A percentile compares a stretch with the other conserved stretches of the same genome.
Conservation (phyloP, 805 yeast species). For the Candida jianshihensis region DNA sequence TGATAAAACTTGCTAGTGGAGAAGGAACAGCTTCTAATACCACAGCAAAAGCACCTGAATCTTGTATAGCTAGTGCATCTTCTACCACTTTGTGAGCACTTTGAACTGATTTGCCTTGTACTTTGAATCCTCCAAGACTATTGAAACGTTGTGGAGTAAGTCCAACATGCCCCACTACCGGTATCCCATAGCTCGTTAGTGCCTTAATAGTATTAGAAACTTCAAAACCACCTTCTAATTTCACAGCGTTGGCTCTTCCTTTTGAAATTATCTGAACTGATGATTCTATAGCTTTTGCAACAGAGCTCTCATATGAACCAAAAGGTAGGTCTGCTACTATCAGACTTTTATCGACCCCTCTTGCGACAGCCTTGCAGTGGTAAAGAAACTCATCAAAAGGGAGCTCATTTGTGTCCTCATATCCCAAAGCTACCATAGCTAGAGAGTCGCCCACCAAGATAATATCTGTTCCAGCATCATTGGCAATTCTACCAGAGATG, state of each 20-base stretch:
- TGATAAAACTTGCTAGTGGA: constrained; percentile 56
- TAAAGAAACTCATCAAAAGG: constrained; percentile 74
- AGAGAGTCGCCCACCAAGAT: constrained; percentile 86
- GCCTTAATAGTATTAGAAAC: constrained; percentile 45
- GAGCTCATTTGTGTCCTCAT: constrained; percentile 66
- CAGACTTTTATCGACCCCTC: constrained; percentile 63
- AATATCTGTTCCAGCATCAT: constrained; percentile 58
- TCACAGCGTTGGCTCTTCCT: constrained; percentile 62
- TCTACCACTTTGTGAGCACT: constrained; percentile 51
- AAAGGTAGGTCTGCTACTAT: constrained; percentile 84
- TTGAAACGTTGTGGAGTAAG: constrained; percentile 84
- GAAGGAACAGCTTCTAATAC: constrained; percentile 86
- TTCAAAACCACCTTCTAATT: constrained; percentile 75
- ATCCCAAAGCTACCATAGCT: constrained; percentile 88
- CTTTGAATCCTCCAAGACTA: constrained; percentile 77
- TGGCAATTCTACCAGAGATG: constrained; percentile 67
- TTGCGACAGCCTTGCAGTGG: constrained; percentile 66
- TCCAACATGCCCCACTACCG: constrained; percentile 89
- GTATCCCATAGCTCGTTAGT: constrained; percentile 66
- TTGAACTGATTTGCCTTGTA: constrained; percentile 61
- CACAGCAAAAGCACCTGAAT: constrained; percentile 69
- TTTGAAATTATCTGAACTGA: constrained; percentile 47
- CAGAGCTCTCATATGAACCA: constrained; percentile 70
- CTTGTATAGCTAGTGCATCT: constrained; percentile 64
- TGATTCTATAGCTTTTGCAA: constrained; percentile 54